Evolutionary conservation across 257 asterid species (phyloP).

Genomic region (Solanum stenotomum): DNA sequence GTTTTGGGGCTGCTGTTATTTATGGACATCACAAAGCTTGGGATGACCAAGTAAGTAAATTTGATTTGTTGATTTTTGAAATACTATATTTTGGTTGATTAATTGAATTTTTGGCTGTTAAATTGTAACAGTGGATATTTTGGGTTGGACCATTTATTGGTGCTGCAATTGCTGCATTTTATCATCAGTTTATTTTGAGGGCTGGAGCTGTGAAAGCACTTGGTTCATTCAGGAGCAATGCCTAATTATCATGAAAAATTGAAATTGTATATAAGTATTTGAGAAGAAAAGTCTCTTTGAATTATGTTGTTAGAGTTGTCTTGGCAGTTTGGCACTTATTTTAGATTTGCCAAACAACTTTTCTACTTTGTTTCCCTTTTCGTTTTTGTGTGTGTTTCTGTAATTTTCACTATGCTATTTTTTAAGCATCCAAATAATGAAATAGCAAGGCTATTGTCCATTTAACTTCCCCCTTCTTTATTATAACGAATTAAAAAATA

Average conservation of each 20-base stretch:
- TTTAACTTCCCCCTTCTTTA: neutral
- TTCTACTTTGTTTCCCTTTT: neutral
- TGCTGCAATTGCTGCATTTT: slow-evolving; percentile 72
- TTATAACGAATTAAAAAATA: neutral
- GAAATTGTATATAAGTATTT: neutral
- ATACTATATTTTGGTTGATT: neutral
- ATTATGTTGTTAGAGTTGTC: neutral
- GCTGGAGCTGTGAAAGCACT: slow-evolving; percentile 72
- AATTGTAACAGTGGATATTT: slow-evolving; percentile 54
- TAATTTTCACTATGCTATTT: neutral
- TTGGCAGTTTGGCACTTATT: neutral
- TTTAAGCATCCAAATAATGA: neutral
- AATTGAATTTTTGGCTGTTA: neutral
- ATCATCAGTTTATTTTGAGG: slow-evolving; percentile 57
- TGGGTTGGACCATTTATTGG: slow-evolving; percentile 89
- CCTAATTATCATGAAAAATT: neutral
- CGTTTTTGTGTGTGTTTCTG: neutral
- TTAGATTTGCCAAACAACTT: neutral
- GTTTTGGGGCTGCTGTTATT: slow-evolving; percentile 70
- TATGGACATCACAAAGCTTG: slow-evolving; percentile 49
- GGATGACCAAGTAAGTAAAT: slow-evolving; percentile 48
- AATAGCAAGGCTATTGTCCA: neutral
- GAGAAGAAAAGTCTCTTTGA: neutral
- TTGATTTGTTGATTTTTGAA: neutral
- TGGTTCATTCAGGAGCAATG: slow-evolving; percentile 66